These are phyloP conservation scores for Hyphodiscus hymeniophilus DNA, from an alignment of 495 filamentous ascomycete species.

Conservation along the genomic window DNA sequence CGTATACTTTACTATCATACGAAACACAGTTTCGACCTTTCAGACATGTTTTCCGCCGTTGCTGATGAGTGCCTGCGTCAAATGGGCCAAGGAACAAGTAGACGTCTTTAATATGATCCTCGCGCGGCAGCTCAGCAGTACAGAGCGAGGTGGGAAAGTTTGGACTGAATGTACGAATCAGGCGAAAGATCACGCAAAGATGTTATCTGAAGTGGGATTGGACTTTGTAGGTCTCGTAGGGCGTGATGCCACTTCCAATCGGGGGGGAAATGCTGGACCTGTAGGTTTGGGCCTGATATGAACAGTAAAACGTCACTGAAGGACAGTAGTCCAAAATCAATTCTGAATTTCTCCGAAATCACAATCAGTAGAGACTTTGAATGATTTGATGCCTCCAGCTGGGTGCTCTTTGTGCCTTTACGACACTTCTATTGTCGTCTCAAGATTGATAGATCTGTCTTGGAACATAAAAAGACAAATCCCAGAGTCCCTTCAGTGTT, in stretches of 20 bases:
- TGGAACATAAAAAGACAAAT: no score
- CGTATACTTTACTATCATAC: constrained; percentile 90
- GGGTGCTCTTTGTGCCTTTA: no score
- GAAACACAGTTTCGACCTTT: constrained; percentile 82
- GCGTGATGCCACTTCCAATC: constrained; percentile 12
- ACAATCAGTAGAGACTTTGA: not conserved
- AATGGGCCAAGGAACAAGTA: constrained; percentile 90
- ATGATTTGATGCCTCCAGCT: not conserved
- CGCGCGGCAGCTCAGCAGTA: constrained; percentile 70
- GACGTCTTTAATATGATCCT: constrained; percentile 83
- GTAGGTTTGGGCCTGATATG: constrained; percentile 17
- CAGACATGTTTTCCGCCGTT: constrained; percentile 79
- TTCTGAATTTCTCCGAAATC: no score
- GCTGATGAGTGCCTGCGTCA: constrained; percentile 87
- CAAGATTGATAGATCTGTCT: no score
- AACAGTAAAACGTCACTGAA: not conserved
- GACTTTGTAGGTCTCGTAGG: constrained; percentile 75
- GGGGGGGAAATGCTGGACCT: constrained; percentile 1
- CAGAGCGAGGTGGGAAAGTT: constrained; percentile 58
- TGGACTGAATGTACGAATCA: constrained; percentile 80
- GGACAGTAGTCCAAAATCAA: not conserved
- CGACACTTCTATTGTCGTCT: no score
- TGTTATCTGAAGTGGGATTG: constrained; percentile 78
- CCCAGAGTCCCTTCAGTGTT: no score
- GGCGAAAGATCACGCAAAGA: constrained; percentile 68